Percentiles rank a stretch among this genome's conserved stretches.
These are phyloP conservation scores for Mercurialis annua DNA, from an alignment of 345 rosid species.

Conservation along the genomic window DNA sequence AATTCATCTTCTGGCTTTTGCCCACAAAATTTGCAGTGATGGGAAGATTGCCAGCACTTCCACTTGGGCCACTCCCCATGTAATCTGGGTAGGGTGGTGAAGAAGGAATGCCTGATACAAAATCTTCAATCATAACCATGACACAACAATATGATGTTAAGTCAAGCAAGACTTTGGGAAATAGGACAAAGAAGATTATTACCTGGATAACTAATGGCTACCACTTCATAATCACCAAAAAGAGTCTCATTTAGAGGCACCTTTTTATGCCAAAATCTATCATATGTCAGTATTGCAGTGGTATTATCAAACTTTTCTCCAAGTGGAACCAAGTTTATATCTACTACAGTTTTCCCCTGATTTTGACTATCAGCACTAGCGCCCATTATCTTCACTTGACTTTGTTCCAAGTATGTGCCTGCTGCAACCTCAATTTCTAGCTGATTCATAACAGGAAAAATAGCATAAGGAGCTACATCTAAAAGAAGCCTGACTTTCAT, in stretches of 20 bases:
- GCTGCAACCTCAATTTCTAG: slow-evolving; percentile 94
- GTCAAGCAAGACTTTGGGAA: slow-evolving; percentile 18
- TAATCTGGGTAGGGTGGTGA: slow-evolving; percentile 61
- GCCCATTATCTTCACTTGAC: slow-evolving; percentile 99
- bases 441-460: slow-evolving; percentile 85
- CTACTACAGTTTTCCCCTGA: slow-evolving; percentile 82
- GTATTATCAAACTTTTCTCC: slow-evolving; percentile 98
- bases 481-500: slow-evolving; percentile 92
- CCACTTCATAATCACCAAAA: slow-evolving; percentile 81
- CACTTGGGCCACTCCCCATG: slow-evolving; percentile 64
- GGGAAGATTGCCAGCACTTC: slow-evolving; percentile 68
- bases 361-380: slow-evolving; percentile 89
- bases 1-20: slow-evolving; percentile 67
- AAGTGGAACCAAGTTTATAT: slow-evolving; percentile 89
- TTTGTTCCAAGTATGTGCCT: slow-evolving; percentile 88
- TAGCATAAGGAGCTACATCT: slow-evolving; percentile 67
- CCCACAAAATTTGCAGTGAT: slow-evolving; percentile 52
- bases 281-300: slow-evolving; percentile 77
- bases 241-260: slow-evolving; percentile 69
- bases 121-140: slow-evolving; percentile 22
- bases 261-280: slow-evolving; percentile 68
- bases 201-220: slow-evolving; percentile 86
- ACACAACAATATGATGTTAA: slow-evolving; percentile 7
- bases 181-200: slow-evolving; percentile 24
- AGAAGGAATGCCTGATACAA: slow-evolving; percentile 70